Base-by-base conservation (phyloP, 139 green algal genomes). In the Volvox reticuliferus region DNA sequence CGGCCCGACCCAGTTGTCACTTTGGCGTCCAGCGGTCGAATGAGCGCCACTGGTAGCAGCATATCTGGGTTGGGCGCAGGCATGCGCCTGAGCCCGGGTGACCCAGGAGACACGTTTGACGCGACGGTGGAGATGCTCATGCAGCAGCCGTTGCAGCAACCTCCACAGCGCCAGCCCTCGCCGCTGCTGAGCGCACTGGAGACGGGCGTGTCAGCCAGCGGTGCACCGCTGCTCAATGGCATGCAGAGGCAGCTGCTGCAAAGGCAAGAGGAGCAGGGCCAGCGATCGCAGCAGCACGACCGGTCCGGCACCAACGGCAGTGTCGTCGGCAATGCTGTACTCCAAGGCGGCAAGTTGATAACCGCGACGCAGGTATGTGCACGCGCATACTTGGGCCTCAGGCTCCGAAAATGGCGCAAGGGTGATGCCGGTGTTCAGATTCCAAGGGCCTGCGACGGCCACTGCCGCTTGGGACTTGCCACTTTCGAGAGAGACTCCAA, bases 1-100 rank as follows among this genome's bases (percentile, higher is more conserved):
- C 86, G 86, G 2, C 22, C 86, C 6, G 86, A 90, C 21, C 86
- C 86, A 14, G 86, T 83, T 21, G 86, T 90, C 0, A 90, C 86
- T 44, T 75, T 90, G 30, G 86, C 73, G 19, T 89, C 85, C 3
- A 82, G 69, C 73, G 73, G 50, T 55, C 61, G 71, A 13, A 28
- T 30, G 82, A 79, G 63, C 20, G 86, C 71, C 71, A 61, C n/a
- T 44, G 85, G 69, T 68, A 44, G 44, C 37, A 36, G 61, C 17
- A 32, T 87, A 62, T 71, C 79, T 0, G 50, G 79, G 36, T 2
- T 86, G 26, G 79, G 79, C 50, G 79, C 18, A 55, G 50, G 79
- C 37, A 24, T 84, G 78, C 36, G 78, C 37, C 30, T 86, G 79
- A 50, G 22, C n/a, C 22, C 50, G 17, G 79, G 81, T 20, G 61